Evolutionary conservation across 352 stramenopile genomes (phyloP).

Genomic region (Aphanomyces astaci): DNA sequence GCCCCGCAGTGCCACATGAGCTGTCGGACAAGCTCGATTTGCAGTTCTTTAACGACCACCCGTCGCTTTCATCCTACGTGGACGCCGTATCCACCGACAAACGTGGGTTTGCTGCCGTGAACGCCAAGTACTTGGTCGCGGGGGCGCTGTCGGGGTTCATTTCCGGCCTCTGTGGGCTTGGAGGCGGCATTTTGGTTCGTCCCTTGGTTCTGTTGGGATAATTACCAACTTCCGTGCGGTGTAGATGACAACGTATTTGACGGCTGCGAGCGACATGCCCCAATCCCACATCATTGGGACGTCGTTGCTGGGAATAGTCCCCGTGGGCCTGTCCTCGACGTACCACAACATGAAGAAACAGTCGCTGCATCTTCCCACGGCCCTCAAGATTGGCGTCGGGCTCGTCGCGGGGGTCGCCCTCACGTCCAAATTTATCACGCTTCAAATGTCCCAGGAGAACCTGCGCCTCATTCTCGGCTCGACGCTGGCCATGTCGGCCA

Average conservation of each 20-base stretch:
- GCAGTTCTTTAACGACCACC: constrained; percentile 54
- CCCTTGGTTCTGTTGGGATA: neutral
- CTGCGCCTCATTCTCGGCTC: constrained; percentile 63
- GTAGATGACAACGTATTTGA: constrained; percentile 76
- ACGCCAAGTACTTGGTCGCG: constrained; percentile 69
- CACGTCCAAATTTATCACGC: constrained; percentile 79
- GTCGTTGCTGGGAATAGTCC: constrained; percentile 74
- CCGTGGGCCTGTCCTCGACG: constrained; percentile 67
- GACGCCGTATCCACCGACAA: constrained; percentile 37
- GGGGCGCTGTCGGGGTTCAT: constrained; percentile 72
- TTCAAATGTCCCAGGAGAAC: constrained; percentile 63
- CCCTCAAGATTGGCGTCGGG: constrained; percentile 51
- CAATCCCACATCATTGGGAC: constrained; percentile 78
- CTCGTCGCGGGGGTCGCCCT: constrained; percentile 55
- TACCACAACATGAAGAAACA: constrained; percentile 73
- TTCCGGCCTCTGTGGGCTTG: constrained; percentile 71
- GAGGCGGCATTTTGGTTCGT: constrained; percentile 56
- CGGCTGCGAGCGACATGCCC: constrained; percentile 76
- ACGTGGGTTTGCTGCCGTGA: constrained; percentile 40
- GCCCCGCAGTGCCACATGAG: neutral
- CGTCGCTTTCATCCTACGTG: constrained; percentile 31
- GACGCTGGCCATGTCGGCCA: constrained; percentile 55
- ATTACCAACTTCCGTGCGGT: neutral
- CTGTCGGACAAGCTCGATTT: constrained; percentile 47
- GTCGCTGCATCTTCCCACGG: constrained; percentile 68